Conservation (phyloP, 768 basidiomycete genomes). For the Kwoniella botswanensis region DNA sequence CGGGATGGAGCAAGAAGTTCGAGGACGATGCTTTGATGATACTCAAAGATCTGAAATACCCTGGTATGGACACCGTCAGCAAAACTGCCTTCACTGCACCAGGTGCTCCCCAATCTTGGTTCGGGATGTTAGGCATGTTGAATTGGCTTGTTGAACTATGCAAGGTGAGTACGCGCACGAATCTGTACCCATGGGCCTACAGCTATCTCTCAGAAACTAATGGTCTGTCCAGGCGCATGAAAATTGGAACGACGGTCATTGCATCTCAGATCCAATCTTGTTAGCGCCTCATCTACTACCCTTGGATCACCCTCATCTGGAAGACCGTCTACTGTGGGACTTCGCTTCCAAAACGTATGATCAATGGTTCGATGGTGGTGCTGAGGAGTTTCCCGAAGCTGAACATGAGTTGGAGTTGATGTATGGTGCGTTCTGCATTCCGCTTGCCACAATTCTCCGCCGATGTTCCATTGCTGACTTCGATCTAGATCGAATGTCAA, state of each 20-base stretch:
- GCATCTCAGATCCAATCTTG: constrained; percentile 54
- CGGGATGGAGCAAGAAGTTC: constrained; percentile 63
- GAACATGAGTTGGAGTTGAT: too few species aligned
- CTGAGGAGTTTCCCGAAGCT: constrained; percentile 72
- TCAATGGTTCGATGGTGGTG: constrained; percentile 51
- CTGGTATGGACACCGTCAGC: constrained; percentile 76
- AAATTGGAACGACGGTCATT: constrained; percentile 53
- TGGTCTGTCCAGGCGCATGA: constrained; percentile 40
- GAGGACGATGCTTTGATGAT: constrained; percentile 84
- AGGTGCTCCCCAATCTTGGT: constrained; percentile 92
- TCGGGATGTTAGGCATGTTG: constrained; percentile 78
- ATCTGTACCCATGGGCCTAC: too few species aligned
- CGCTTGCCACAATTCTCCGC: too few species aligned
- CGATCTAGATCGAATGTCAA: too few species aligned
- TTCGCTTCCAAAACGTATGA: constrained; percentile 46
- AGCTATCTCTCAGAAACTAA: not conserved
- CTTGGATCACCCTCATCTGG: constrained; percentile 46
- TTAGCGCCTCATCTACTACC: constrained; percentile 43
- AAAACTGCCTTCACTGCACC: constrained; percentile 86
- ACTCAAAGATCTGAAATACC: constrained; percentile 78
- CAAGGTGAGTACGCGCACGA: constrained; percentile 63
- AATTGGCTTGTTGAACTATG: constrained; percentile 90
- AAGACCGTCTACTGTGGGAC: constrained; percentile 51
- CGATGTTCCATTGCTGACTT: too few species aligned
- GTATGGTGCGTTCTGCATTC: too few species aligned